Evolutionary conservation across 1,284 basidiomycete species (phyloP).

Genomic region (Marasmius fiardii): DNA sequence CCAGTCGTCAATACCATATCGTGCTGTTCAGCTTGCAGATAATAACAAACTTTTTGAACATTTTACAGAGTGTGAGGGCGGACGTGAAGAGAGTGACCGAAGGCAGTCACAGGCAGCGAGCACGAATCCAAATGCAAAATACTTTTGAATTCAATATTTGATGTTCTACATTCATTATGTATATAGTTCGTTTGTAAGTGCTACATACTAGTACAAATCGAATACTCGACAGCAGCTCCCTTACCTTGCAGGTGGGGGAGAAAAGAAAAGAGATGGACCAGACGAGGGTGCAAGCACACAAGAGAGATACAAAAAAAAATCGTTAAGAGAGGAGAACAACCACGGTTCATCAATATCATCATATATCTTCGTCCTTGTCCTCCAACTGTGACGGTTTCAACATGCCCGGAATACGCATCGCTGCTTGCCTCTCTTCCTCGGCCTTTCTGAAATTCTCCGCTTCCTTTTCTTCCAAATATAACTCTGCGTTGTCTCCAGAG

Average conservation of each 20-base stretch:
- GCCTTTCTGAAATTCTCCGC: conserved; percentile 67
- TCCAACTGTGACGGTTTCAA: conserved; percentile 94
- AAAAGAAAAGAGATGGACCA: conserved; percentile 2
- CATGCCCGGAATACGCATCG: conserved; percentile 97
- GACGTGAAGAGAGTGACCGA: not conserved
- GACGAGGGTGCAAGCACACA: conserved; percentile 1
- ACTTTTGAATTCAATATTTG: not conserved
- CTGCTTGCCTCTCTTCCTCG: conserved; percentile 82
- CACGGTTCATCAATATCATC: no score
- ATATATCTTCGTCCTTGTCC: conserved; percentile 87
- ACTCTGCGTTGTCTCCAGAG: conserved; percentile 65
- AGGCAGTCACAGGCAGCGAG: not conserved
- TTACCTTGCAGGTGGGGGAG: conserved; percentile 6
- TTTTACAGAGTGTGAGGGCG: conserved; percentile 19
- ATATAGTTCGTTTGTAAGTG: conserved; percentile 4
- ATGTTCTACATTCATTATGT: conserved; percentile 2
- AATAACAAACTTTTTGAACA: conserved; percentile 59
- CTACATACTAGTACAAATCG: conserved; percentile 6
- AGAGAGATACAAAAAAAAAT: conserved; percentile 12
- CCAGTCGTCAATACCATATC: not conserved
- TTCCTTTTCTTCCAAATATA: conserved; percentile 96
- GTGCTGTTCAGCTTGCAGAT: not conserved
- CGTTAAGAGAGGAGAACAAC: no score
- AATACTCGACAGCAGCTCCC: conserved; percentile 7
- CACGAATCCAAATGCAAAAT: no score